Evolutionary conservation across 495 filamentous ascomycete genomes (phyloP).

Genomic region (Penicillium taxi): DNA sequence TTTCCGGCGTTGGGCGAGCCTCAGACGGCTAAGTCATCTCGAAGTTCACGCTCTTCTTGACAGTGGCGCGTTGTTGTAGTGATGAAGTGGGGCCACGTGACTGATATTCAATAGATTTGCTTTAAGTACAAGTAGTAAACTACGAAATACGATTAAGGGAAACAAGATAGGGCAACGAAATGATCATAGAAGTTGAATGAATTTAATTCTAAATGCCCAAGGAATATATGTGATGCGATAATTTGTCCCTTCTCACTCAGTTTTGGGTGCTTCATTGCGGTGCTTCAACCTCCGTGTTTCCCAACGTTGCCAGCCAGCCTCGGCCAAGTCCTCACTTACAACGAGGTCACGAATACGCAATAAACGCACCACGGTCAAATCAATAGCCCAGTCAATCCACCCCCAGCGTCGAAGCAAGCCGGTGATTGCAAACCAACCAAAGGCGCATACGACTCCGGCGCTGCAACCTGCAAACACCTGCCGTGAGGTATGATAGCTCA

Average conservation of each 20-base stretch:
- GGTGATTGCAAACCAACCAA: conserved; percentile 72
- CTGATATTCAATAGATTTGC: too few relatives aligned
- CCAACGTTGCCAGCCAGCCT: conserved; percentile 93
- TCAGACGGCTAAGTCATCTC: conserved; percentile 2
- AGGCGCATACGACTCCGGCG: conserved; percentile 63
- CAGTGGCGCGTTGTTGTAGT: conserved; percentile 5
- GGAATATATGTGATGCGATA: background rate
- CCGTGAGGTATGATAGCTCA: conserved; percentile 84
- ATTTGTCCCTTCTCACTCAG: conserved; percentile 15
- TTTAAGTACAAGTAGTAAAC: too few relatives aligned
- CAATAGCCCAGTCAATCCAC: conserved; percentile 65
- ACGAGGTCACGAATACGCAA: conserved; percentile 75
- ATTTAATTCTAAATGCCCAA: too few relatives aligned
- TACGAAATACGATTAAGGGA: too few relatives aligned
- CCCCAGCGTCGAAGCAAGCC: conserved; percentile 50
- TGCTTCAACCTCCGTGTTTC: conserved; percentile 43
- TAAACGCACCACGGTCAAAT: conserved; percentile 54
- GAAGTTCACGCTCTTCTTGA: background rate
- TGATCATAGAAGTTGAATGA: too few relatives aligned
- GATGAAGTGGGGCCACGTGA: too few relatives aligned
- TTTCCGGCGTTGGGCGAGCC: background rate
- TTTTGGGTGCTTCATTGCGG: conserved; percentile 25
- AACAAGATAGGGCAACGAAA: too few relatives aligned
- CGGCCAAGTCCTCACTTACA: conserved; percentile 79
- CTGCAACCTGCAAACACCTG: conserved; percentile 76